Percentiles rank a stretch among this genome's conserved stretches.
Evolutionary conservation across 352 stramenopile genomes (phyloP).

Genomic region (Phytophthora nicotianae): DNA sequence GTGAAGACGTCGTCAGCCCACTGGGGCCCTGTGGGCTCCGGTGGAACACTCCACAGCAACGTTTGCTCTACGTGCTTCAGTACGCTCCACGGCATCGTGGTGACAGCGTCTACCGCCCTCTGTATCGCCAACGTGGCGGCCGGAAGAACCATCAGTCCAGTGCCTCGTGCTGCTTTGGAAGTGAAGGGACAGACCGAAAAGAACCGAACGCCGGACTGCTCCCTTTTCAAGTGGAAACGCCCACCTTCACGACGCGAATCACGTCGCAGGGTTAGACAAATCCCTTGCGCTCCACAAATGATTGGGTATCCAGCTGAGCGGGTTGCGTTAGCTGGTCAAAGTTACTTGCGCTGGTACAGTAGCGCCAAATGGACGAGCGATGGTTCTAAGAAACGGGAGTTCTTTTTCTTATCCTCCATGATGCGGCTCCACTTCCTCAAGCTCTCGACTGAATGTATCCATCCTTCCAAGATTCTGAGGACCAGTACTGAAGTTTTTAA

Average conservation of each 20-base stretch:
- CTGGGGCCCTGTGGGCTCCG: constrained; percentile 30
- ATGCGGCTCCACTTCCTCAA: too few species aligned
- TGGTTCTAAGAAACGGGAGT: too few species aligned
- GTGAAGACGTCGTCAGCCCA: constrained; percentile 42
- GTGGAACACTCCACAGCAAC: constrained; percentile 31
- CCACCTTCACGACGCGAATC: too few species aligned
- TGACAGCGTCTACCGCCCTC: constrained; percentile 21
- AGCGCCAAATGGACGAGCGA: too few species aligned
- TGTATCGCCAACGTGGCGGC: constrained; percentile 18
- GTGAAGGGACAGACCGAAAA: constrained; percentile 3
- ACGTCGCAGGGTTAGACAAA: neutral
- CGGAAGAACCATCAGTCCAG: constrained; percentile 20
- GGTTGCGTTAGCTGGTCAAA: neutral
- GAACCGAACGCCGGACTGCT: neutral
- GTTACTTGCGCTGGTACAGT: too few species aligned
- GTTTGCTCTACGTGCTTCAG: constrained; percentile 35
- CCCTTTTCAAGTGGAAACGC: neutral
- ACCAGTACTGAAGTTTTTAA: too few species aligned
- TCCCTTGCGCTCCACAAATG: neutral
- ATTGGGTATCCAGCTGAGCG: neutral
- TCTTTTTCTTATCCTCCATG: too few species aligned
- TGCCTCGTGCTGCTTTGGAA: constrained; percentile 8
- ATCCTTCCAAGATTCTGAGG: too few species aligned
- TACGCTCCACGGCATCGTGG: constrained; percentile 26
- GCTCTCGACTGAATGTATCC: too few species aligned